These are phyloP conservation scores for Russula compacta DNA, from an alignment of 768 basidiomycete genomes.

Conservation along the genomic window DNA sequence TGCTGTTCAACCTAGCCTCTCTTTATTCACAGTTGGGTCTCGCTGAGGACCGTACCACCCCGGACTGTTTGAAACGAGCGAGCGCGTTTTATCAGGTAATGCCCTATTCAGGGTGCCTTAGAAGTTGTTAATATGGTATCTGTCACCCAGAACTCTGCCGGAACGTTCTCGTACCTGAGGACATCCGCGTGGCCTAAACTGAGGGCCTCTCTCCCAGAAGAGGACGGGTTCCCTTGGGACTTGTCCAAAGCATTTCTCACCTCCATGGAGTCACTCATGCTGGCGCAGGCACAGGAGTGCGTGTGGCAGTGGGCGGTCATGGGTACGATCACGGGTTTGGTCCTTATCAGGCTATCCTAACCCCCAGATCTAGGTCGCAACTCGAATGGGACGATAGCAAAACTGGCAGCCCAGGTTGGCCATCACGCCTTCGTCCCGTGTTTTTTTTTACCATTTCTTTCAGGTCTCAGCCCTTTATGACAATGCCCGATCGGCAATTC, in stretches of 20 bases:
- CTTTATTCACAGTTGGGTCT: slow-evolving; percentile 76
- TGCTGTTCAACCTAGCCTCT: slow-evolving; percentile 81
- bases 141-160: slow-evolving; percentile 52
- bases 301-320: slow-evolving; percentile 89
- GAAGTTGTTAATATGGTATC: neutral
- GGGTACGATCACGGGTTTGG: slow-evolving; percentile 35
- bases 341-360: neutral
- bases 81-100: slow-evolving; percentile 60
- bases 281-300: slow-evolving; percentile 95
- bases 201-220: slow-evolving; percentile 32
- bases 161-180: slow-evolving; percentile 54
- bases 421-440: neutral
- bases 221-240: slow-evolving; percentile 55
- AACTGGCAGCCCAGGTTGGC: slow-evolving; percentile 15
- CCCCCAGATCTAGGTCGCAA: slow-evolving; percentile 5
- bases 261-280: slow-evolving; percentile 65
- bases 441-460: neutral
- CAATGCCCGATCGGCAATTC: slow-evolving; percentile 12
- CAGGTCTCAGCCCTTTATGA: slow-evolving; percentile 21
- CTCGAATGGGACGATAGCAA: slow-evolving; percentile 18
- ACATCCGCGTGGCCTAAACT: slow-evolving; percentile 47
- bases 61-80: slow-evolving; percentile 81
- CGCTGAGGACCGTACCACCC: slow-evolving; percentile 55
- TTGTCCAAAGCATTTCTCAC: slow-evolving; percentile 52
- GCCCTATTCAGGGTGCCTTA: neutral